phyloP scores from a whole-genome alignment of 371 early-diverging fungal species.

The Rhizomucor miehei region DNA sequence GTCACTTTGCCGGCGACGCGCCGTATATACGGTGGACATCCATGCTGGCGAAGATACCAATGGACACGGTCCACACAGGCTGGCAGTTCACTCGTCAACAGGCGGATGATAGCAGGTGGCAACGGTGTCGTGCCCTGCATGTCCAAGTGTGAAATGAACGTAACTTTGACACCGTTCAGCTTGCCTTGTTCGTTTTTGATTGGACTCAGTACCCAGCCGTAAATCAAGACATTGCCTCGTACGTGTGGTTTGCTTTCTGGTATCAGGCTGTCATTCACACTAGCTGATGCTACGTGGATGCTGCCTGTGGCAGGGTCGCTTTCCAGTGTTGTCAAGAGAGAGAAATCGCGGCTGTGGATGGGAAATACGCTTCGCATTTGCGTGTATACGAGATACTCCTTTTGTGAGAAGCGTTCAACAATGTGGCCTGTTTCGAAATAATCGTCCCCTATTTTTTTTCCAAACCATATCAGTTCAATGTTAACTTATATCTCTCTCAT shows the following conservation, averaged over 20 bases:
- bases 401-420: constrained; percentile 53
- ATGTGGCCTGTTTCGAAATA: constrained; percentile 50
- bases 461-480: not conserved
- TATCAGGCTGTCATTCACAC: constrained; percentile 53
- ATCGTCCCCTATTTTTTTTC: constrained; percentile 45
- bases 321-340: constrained; percentile 45
- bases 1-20: constrained; percentile 42
- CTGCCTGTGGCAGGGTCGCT: constrained; percentile 51
- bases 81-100: constrained; percentile 44
- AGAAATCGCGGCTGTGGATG: constrained; percentile 52
- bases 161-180: constrained; percentile 37
- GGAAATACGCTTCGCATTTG: constrained; percentile 47
- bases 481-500: not conserved
- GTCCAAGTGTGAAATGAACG: constrained; percentile 58
- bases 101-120: constrained; percentile 48
- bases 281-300: constrained; percentile 53
- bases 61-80: constrained; percentile 44
- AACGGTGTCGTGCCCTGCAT: constrained; percentile 45
- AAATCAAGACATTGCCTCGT: constrained; percentile 44
- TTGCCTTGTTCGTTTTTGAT: constrained; percentile 29
- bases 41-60: constrained; percentile 39
- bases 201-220: constrained; percentile 58
- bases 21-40: constrained; percentile 56
- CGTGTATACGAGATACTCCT: constrained; percentile 51
- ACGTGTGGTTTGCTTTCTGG: constrained; percentile 44